A percentile compares a stretch with the other conserved stretches of the same genome.
Conservation (phyloP, 2,329 filamentous ascomycete species). For the Sarocladium strictum region DNA sequence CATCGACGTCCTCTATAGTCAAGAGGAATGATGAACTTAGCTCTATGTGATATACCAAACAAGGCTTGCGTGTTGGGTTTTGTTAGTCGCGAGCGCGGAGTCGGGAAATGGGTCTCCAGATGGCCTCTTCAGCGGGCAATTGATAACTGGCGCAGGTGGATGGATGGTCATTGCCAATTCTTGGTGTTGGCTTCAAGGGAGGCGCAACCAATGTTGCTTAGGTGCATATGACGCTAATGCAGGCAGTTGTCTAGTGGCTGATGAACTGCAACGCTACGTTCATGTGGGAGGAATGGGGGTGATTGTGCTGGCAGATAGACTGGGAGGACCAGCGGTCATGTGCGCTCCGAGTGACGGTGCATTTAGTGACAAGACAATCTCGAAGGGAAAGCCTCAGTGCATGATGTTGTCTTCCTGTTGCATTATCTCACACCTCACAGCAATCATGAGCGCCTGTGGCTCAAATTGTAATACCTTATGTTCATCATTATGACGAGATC, state of each 20-base stretch:
- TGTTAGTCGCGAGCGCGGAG: not conserved
- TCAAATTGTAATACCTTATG: too few species aligned
- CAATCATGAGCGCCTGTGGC: too few species aligned
- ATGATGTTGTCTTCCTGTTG: too few species aligned
- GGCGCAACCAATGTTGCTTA: not conserved
- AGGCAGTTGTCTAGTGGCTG: slow-evolving; percentile 7
- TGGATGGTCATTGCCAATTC: not conserved
- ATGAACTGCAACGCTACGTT: slow-evolving; percentile 6
- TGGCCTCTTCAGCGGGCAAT: not conserved
- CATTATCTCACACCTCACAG: too few species aligned
- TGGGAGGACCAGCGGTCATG: not conserved
- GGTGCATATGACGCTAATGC: slow-evolving; percentile 3
- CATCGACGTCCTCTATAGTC: too few species aligned
- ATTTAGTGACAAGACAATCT: too few species aligned
- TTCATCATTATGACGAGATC: too few species aligned
- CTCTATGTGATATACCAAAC: too few species aligned
- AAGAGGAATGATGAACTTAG: too few species aligned
- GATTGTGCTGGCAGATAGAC: not conserved
- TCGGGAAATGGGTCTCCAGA: not conserved
- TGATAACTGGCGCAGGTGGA: not conserved
- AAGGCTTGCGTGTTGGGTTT: too few species aligned
- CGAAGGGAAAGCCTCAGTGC: too few species aligned
- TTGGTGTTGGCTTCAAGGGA: slow-evolving; percentile 1
- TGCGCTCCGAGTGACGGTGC: too few species aligned
- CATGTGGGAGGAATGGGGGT: not conserved